Evolutionary conservation across 306 rosid species (phyloP).

Genomic region (Citrullus amarus): DNA sequence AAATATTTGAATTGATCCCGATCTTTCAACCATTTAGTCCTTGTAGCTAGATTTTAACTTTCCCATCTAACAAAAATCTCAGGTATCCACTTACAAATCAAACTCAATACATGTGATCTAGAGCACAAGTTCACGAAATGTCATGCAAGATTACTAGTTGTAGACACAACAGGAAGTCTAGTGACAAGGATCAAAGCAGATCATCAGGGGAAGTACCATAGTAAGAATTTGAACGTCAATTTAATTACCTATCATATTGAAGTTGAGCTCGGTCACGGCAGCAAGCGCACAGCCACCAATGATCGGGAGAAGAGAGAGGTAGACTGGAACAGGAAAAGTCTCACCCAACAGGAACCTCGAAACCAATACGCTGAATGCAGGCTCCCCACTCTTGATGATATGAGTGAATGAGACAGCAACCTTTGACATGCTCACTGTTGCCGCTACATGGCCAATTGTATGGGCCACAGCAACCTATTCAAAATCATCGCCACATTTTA

Average conservation of each 20-base stretch:
- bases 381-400: constrained; percentile 97
- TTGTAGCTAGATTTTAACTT: background rate
- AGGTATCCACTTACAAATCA: background rate
- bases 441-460: constrained; percentile 95
- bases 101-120: background rate
- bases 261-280: constrained; percentile 93
- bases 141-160: background rate
- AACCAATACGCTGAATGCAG: constrained; percentile 90
- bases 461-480: constrained; percentile 90
- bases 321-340: constrained; percentile 62
- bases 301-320: constrained; percentile 79
- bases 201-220: background rate
- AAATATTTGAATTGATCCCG: background rate
- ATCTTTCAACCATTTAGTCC: background rate
- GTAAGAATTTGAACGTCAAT: background rate
- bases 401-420: constrained; percentile 97
- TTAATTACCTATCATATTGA: constrained; percentile 79
- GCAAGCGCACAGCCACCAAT: constrained; percentile 98
- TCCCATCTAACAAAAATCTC: background rate
- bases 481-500: background rate
- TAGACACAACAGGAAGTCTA: background rate
- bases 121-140: background rate
- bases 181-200: background rate
- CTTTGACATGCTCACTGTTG: constrained; percentile 96
- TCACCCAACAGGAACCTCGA: constrained; percentile 84